Conservation (phyloP, 2,329 filamentous ascomycete species). For the Mariannaea sp. region DNA sequence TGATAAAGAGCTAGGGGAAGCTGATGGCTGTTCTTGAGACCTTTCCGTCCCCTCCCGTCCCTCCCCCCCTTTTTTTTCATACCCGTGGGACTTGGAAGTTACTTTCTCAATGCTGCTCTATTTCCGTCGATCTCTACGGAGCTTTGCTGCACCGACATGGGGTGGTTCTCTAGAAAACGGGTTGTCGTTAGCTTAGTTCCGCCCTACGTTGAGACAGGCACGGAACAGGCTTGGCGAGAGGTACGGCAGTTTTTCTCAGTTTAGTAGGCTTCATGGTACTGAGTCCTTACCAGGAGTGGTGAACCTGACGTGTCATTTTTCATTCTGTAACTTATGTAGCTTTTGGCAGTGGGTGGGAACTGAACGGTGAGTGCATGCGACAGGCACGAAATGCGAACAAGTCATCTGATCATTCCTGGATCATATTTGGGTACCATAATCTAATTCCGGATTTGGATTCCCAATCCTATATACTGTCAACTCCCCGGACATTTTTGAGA, state of each 20-base stretch:
- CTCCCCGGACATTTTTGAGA: background rate
- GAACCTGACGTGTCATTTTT: constrained; percentile 24
- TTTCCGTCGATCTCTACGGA: constrained; percentile 9
- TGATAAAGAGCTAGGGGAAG: background rate
- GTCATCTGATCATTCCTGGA: constrained; percentile 28
- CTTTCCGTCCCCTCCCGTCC: background rate
- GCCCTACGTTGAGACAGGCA: no score
- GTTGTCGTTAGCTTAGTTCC: no score
- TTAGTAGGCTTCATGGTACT: constrained; percentile 7
- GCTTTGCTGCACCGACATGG: background rate
- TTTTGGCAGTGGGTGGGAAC: constrained; percentile 13
- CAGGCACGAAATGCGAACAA: constrained; percentile 6
- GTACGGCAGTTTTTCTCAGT: background rate
- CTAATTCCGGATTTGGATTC: background rate
- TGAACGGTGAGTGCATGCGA: constrained; percentile 7
- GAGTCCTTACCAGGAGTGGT: background rate
- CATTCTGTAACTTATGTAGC: no score
- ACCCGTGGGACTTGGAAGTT: background rate
- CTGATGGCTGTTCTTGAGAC: background rate
- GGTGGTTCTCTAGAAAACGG: no score
- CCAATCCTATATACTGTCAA: constrained; percentile 12
- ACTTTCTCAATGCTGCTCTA: background rate
- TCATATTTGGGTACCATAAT: constrained; percentile 29
- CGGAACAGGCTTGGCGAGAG: background rate
- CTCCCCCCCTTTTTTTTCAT: background rate